Base-by-base conservation (phyloP, 2,329 filamentous ascomycete genomes). In the Colletotrichum costaricense region DNA sequence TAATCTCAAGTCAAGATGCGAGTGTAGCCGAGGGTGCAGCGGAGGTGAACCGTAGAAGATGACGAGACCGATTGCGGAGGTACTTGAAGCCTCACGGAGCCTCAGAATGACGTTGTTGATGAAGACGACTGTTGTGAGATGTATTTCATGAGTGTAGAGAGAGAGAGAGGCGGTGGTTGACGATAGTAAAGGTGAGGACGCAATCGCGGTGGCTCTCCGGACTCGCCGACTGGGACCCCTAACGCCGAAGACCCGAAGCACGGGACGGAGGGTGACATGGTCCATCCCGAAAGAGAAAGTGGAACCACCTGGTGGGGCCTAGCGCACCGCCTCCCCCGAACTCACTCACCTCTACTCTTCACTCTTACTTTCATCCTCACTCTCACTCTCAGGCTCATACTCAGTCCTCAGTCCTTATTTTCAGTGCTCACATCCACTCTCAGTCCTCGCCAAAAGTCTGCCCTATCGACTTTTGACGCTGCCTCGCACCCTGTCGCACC, bases 241-340 rank as follows among this genome's bases (percentile, higher is more conserved):
- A 67, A 60, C 56, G 57, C 69, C 57, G 69, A 72, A 62, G 52
- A 54, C 16, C 49, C 55, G 64, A 67, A 22, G 6, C n/a, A 24
- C 46, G 22, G n/a, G 46, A 35, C 12, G 26, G 42, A n/a, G 16
- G 19, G 42, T n/a, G 19, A n/a, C 42, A 49, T n/a, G 19, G 42
- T n/a, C 42, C 19, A 49, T 49, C 42, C 42, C 42, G 42, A 49
- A 49, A n/a, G 42, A 11, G 38, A 19, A 16, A 54, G 59, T 52
- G 52, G 58, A 19, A 55, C 69, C 70, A 60, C 33, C 16, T 60
- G 28, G 42, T 52, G 66, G 58, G 42, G 59, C 60, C 55, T 54
- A 49, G 70, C 26, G 70, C 70, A 69, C 70, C 55, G 70, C 66
- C 66, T 64, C 70, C 59, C 55, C 57, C 57, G 65, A 38, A 42